Base-by-base conservation (phyloP, 495 filamentous ascomycete species). In the Xanthoparmelia taractica region DNA sequence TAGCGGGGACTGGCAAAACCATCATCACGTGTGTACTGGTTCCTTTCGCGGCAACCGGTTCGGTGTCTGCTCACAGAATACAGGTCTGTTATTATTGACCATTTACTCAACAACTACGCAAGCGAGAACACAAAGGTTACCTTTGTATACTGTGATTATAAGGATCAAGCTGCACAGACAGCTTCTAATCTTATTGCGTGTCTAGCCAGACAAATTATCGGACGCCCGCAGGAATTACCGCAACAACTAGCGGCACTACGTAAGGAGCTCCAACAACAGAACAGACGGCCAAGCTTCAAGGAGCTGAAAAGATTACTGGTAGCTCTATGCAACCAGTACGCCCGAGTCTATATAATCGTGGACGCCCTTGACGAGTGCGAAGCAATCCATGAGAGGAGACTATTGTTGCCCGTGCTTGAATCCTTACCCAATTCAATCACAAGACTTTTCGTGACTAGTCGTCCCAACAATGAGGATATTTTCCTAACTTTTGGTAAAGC, bases 291-390 rank as follows among this genome's bases (percentile, higher is more conserved):
- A 23, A 37, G 38, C 29, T 29, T 55, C 4, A 15, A 54, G 2
- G 60, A 61, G 18, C 8, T 40, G 27, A 33, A 12, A 33, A 40
- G 0, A n/a, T 33, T 54, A 11, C 23, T 61, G 8, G 25, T 55
- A 37, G 10, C n/a, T n/a, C 27, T 41, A 45, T 48, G 59, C 33
- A 20, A 15, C 50, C 52, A 12, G 8, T n/a, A 67, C 37, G 68
- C 67, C 12, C 66, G 40, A 59, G 64, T 68, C 5, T 79, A 75
- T 61, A 67, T 80, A 41, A 33, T 80, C 41, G 34, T 80, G 11
- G 76, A 80, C 58, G 79, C 78, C 34, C 69, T 81, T 18, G 78
- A 81, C 63, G 77, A 81, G 68, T 77, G 58, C 33, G 38, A 57
- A 33, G 59, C 45, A 25, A 36, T 13, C 31, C 2, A 34, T 1